Percentiles rank a stretch among this genome's conserved stretches.
These are phyloP conservation scores for Diplodia mutila DNA, from an alignment of 2,329 filamentous ascomycete species.

Conservation along the genomic window DNA sequence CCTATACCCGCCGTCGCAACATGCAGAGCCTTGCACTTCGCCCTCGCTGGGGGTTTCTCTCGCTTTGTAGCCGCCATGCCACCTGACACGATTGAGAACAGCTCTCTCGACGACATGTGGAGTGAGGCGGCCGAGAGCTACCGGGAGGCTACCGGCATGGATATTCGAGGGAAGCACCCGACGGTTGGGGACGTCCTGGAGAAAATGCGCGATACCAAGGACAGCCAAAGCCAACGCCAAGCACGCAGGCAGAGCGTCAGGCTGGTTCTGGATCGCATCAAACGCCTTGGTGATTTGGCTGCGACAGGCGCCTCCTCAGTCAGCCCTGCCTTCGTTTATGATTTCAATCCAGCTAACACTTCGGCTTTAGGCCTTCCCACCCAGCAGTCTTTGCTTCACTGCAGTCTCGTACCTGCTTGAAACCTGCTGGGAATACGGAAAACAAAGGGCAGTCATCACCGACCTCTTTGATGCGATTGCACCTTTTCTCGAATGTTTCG, in stretches of 20 bases:
- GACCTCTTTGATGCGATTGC: background rate
- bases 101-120: background rate
- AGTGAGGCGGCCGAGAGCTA: background rate
- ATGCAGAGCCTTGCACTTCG: too few relatives aligned
- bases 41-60: too few relatives aligned
- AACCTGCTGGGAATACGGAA: background rate
- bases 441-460: background rate
- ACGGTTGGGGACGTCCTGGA: background rate
- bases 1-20: too few relatives aligned
- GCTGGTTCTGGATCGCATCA: background rate
- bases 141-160: background rate
- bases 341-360: background rate
- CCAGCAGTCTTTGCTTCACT: background rate
- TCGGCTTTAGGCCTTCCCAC: background rate
- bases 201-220: background rate
- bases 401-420: slow-evolving; percentile 5
- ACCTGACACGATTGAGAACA: slow-evolving; percentile 29
- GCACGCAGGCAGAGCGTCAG: background rate
- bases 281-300: background rate
- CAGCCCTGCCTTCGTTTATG: background rate
- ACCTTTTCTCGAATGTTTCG: background rate
- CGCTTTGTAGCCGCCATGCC: too few relatives aligned
- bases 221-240: background rate
- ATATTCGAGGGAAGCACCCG: background rate
- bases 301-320: background rate